Conservation (phyloP, 83 land plant species). For the Diphasiastrum complanatum region DNA sequence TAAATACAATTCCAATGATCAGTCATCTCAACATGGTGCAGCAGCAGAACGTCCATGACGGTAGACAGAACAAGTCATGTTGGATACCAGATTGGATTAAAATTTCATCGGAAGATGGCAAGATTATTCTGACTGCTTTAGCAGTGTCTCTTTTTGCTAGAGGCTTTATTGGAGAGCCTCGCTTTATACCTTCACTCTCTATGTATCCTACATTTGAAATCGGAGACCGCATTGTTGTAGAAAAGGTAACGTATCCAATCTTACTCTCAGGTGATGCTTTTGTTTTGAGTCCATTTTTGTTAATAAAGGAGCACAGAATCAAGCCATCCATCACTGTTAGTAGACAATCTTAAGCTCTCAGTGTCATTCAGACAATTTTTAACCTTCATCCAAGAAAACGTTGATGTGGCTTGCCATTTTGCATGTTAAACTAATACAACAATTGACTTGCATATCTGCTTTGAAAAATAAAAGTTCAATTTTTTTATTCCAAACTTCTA, state of each 20-base stretch:
- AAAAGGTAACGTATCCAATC: constrained; percentile 20
- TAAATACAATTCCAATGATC: too few species aligned
- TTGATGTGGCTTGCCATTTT: too few species aligned
- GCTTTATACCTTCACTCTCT: constrained; percentile 30
- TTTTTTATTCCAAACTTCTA: too few species aligned
- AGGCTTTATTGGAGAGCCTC: constrained; percentile 25
- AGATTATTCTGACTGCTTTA: constrained; percentile 27
- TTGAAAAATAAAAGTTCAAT: too few species aligned
- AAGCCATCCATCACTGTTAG: too few species aligned
- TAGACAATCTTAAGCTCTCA: too few species aligned
- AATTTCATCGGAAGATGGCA: constrained; percentile 25
- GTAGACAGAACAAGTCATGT: neutral
- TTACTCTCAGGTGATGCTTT: neutral
- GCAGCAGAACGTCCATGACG: too few species aligned
- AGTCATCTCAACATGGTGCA: too few species aligned
- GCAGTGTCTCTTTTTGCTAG: constrained; percentile 24
- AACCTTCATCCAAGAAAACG: too few species aligned
- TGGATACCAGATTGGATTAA: constrained; percentile 27
- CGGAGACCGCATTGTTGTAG: constrained; percentile 31
- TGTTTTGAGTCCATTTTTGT: neutral
- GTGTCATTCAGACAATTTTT: too few species aligned
- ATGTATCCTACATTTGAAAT: constrained; percentile 38
- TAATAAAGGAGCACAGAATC: neutral
- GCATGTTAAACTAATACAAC: too few species aligned
- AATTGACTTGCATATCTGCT: too few species aligned